Base-by-base conservation (phyloP, 345 rosid genomes). In the Aegle marmelos region DNA sequence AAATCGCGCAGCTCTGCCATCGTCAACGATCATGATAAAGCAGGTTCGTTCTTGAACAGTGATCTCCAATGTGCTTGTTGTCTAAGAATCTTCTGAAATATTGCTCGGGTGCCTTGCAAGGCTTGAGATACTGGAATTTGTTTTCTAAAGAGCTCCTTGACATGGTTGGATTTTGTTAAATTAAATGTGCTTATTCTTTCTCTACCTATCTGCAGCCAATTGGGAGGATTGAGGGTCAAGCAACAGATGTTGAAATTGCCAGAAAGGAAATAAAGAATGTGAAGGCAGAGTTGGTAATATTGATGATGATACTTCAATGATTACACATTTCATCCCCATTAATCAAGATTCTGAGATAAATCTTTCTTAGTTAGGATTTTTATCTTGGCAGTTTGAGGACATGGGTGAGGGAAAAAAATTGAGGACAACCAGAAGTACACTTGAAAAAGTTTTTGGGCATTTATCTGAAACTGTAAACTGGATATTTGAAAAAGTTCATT, bases 211-310 rank as follows among this genome's bases (percentile, higher is more conserved):
- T 85, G 82, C 88, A 94, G 98, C 98, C 98, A 71, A 89, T 96
- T 73, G 96, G 90, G 64, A 90, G 97, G 83, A 91, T 93, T 89
- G 97, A 91, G 89, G 98, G 99, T 81, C 97, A 94, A 84, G 97
- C 98, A 82, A 85, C 98, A 57, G 97, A 89, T 89, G 82, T 93
- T 30, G 91, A 92, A 16, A 78, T 89, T 62, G 97, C 96, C 27
- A 89, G 97, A 81, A 87, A 85, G 84, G 97, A 91, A 92, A 82
- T 90, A 73, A 92, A 72, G 68, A 88, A 83, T 79, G 89, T 96
- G 80, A 93, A 91, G 84, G 78, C 81, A 78, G 90, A 88, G 76
- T 77, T 92, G 95, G 99, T 92, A 88, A 89, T 91, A 82, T 78
- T 58, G 63, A 68, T 54, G 41, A 11, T 76, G 22, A 28, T 77